Percentiles rank a stretch among this genome's conserved stretches.
These are phyloP conservation scores for Microdochium paspali DNA, from an alignment of 2,329 filamentous ascomycete species.

Conservation along the genomic window DNA sequence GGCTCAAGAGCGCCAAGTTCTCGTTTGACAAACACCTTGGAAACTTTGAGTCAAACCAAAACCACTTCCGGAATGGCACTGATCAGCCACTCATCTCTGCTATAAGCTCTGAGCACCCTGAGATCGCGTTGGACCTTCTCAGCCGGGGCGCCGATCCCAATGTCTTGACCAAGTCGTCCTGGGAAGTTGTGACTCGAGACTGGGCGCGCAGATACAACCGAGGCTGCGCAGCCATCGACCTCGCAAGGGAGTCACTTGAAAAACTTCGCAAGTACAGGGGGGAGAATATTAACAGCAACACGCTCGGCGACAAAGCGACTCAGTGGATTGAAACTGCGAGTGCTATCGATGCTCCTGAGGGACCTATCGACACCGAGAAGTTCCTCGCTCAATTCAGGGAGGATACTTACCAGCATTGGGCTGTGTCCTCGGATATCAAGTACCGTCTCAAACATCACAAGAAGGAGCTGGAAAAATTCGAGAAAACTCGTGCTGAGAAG, in stretches of 20 bases:
- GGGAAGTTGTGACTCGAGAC: conserved; percentile 22
- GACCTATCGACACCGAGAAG: conserved; percentile 29
- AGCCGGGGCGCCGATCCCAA: conserved; percentile 58
- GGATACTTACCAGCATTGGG: conserved; percentile 53
- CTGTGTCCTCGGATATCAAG: conserved; percentile 29
- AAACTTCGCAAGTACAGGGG: conserved; percentile 35
- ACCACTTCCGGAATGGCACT: conserved; percentile 32
- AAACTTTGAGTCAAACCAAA: conserved; percentile 36
- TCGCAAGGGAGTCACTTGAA: conserved; percentile 43
- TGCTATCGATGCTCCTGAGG: conserved; percentile 14
- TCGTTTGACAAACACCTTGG: conserved; percentile 25
- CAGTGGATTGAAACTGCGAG: conserved; percentile 6
- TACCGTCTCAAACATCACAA: conserved; percentile 21
- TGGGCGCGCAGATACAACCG: conserved; percentile 21
- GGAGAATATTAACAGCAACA: conserved; percentile 12
- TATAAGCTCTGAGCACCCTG: conserved; percentile 33
- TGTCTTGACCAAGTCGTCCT: conserved; percentile 33
- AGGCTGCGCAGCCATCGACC: conserved; percentile 48
- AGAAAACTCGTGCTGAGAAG: conserved; percentile 22
- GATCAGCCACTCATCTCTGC: conserved; percentile 62
- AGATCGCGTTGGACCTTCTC: conserved; percentile 49
- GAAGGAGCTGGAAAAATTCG: conserved; percentile 20
- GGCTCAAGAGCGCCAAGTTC: conserved; percentile 47
- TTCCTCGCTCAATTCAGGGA: conserved; percentile 41
- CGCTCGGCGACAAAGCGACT: conserved; percentile 8